Conservation (phyloP, 2,329 filamentous ascomycete genomes). For the Phaeosphaeria sp. region DNA sequence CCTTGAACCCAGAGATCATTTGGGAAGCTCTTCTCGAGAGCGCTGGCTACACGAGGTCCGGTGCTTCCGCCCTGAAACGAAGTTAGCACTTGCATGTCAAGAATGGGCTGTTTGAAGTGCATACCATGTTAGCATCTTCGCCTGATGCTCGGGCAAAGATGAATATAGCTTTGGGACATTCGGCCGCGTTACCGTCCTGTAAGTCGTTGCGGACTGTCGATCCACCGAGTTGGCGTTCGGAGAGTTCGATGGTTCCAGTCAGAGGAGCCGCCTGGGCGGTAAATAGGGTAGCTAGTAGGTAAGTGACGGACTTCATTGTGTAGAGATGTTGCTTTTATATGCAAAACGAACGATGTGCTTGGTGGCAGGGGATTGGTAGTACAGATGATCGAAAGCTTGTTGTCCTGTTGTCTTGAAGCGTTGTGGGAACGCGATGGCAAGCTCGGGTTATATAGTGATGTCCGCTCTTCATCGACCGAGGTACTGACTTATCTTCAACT, state of each 20-base stretch:
- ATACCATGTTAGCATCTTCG: slow-evolving; percentile 29
- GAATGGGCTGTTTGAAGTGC: not conserved
- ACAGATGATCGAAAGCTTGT: too few relatives aligned
- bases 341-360: too few relatives aligned
- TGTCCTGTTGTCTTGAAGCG: too few relatives aligned
- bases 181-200: slow-evolving; percentile 14
- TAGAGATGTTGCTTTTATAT: too few relatives aligned
- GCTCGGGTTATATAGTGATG: not conserved
- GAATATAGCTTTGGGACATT: slow-evolving; percentile 26
- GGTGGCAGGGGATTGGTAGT: too few relatives aligned
- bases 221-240: not conserved
- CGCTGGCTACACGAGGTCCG: slow-evolving; percentile 16
- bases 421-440: not conserved
- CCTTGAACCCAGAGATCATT: slow-evolving; percentile 28
- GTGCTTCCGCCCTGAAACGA: slow-evolving; percentile 8
- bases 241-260: not conserved
- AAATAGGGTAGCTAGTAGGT: not conserved
- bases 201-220: slow-evolving; percentile 16
- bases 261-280: not conserved
- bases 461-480: not conserved
- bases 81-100: not conserved
- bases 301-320: not conserved
- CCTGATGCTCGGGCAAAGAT: slow-evolving; percentile 25
- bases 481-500: not conserved
- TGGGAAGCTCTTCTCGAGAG: slow-evolving; percentile 14